Conservation (phyloP, 2,329 filamentous ascomycete genomes). For the Diplodia seriata region DNA sequence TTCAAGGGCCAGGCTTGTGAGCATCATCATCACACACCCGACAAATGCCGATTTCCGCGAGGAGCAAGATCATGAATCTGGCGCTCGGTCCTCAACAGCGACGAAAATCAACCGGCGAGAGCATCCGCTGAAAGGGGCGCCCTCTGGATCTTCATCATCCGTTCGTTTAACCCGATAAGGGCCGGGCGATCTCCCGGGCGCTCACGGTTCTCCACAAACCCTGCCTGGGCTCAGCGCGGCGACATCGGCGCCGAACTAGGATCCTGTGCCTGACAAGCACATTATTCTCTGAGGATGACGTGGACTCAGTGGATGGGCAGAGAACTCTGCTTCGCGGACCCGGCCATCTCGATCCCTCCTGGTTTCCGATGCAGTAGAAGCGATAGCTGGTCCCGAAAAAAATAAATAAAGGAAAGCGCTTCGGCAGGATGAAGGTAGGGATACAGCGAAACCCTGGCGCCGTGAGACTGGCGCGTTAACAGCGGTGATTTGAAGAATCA, state of each 20-base stretch:
- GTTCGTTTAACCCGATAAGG: slow-evolving; percentile 11
- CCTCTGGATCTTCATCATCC: slow-evolving; percentile 10
- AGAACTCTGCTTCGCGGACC: neutral
- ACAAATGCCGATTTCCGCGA: neutral
- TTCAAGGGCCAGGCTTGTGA: neutral
- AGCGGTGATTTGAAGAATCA: neutral
- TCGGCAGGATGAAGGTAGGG: neutral
- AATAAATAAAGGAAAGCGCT: neutral
- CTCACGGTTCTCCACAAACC: slow-evolving; percentile 14
- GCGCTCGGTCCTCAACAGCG: slow-evolving; percentile 8
- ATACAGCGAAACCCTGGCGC: neutral
- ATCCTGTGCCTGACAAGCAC: neutral
- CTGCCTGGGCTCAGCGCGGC: neutral
- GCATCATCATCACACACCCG: neutral
- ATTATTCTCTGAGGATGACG: neutral
- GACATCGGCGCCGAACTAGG: neutral
- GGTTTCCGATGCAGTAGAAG: neutral
- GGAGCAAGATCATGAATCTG: neutral
- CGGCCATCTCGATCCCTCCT: neutral
- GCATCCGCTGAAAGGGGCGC: neutral
- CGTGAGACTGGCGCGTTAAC: neutral
- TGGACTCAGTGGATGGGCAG: neutral
- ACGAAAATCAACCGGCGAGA: neutral
- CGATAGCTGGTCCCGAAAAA: neutral
- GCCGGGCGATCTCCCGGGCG: slow-evolving; percentile 14